Base-by-base conservation (phyloP, 176 grass and related monocot genomes). In the Aechmea fasciata region DNA sequence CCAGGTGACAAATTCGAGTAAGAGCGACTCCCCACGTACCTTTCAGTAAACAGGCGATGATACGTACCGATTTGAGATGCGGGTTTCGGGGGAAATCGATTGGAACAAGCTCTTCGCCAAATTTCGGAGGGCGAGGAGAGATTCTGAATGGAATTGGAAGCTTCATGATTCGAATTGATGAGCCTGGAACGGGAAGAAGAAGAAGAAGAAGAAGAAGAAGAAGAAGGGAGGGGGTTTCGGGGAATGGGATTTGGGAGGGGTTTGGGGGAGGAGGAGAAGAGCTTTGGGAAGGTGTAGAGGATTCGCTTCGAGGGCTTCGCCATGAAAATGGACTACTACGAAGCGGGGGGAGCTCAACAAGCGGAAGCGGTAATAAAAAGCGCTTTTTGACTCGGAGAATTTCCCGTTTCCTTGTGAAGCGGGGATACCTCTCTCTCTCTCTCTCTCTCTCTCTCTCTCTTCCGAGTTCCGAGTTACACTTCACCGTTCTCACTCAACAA, bases 291-390 rank as follows among this genome's bases (percentile, higher is more conserved):
- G 83, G 47, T 69, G 77, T 69, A 24, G 41, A 80, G 52, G 41
- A 75, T 66, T 69, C 72, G 71, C 59, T 71, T 80, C 11, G 72
- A 72, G 57, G 83, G 72, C 63, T 68, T 85, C 68, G 83, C 72
- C 83, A 85, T 85, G 72, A 61, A 71, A 69, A 23, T 26, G n/a
- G 64, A 53, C 5, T 26, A n/a, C 25, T 1, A 2, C 2, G 25
- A 2, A 1, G 25, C 25, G 25, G 25, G 25, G 25, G 25, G 25
- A 26, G 22, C 33, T 41, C 33, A 41, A 41, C 33, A 41, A 3
- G 5, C 3, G 33, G 5, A 41, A 3, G 33, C 3, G 33, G 25
- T 26, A 26, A 26, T 0, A 41, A 7, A 6, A 41, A 41, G 33
- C 29, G 29, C 33, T 41, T 41, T 33, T 33, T 33, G 29, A 33